Conservation (phyloP, 2,329 filamentous ascomycete species). For the Penicillium aurantiogriseum region DNA sequence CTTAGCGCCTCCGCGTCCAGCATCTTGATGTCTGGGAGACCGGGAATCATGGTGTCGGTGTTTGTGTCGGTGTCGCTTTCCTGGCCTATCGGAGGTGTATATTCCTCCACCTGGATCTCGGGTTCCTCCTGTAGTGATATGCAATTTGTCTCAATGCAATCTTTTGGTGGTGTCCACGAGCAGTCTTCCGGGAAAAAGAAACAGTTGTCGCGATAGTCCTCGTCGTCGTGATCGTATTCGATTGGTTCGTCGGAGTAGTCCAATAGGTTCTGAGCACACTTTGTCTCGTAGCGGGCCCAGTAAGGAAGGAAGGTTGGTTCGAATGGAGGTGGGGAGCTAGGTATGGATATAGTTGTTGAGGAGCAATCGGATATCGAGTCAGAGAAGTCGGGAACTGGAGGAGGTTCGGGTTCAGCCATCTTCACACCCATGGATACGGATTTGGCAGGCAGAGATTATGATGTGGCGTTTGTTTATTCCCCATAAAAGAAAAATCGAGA, state of each 20-base stretch:
- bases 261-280: conserved; percentile 42
- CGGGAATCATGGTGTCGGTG: conserved; percentile 41
- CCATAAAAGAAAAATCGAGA: conserved; percentile 3
- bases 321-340: conserved; percentile 1
- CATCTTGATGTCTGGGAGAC: conserved; percentile 45
- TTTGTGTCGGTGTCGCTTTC: not conserved
- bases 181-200: conserved; percentile 48
- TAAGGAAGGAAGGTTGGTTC: conserved; percentile 35
- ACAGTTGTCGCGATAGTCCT: conserved; percentile 43
- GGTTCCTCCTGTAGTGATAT: conserved; percentile 8
- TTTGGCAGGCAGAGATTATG: not conserved
- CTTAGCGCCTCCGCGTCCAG: conserved; percentile 43
- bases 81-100: conserved; percentile 12
- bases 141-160: conserved; percentile 28
- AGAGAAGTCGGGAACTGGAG: conserved; percentile 22
- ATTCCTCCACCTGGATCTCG: conserved; percentile 12
- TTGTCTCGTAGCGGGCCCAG: conserved; percentile 40
- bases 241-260: conserved; percentile 42
- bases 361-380: conserved; percentile 11
- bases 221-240: conserved; percentile 45
- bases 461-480: conserved; percentile 1
- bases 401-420: conserved; percentile 29
- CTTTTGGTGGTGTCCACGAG: conserved; percentile 38
- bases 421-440: conserved; percentile 21
- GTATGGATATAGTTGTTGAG: conserved; percentile 1